Percentiles rank a stretch among this genome's conserved stretches.
Evolutionary conservation across 2,329 filamentous ascomycete genomes (phyloP).

Genomic region (Pseudogymnoascus sp.): DNA sequence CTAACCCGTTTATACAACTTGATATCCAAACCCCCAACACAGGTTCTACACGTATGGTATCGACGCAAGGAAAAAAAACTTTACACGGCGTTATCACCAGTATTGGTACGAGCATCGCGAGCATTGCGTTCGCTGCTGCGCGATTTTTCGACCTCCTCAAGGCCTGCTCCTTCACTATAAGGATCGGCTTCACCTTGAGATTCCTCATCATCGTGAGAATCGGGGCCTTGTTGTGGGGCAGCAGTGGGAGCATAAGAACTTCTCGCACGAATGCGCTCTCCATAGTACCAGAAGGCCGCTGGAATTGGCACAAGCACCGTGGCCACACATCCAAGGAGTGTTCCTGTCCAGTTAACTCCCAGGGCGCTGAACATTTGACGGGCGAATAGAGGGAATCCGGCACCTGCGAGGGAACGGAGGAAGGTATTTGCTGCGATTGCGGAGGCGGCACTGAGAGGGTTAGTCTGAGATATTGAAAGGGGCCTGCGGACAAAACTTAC

Average conservation of each 20-base stretch:
- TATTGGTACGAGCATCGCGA: neutral
- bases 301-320: conserved; percentile 51
- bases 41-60: neutral
- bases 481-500: conserved; percentile 23
- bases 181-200: neutral
- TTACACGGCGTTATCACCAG: neutral
- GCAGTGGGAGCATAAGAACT: conserved; percentile 47
- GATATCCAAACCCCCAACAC: neutral
- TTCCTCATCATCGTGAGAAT: neutral
- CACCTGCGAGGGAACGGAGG: conserved; percentile 67
- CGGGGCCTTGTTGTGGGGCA: neutral
- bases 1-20: neutral
- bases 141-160: neutral
- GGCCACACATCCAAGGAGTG: conserved; percentile 53
- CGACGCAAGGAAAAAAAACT: neutral
- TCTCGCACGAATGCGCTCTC: conserved; percentile 44
- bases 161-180: neutral
- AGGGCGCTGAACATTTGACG: conserved; percentile 58
- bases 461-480: neutral
- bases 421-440: conserved; percentile 78
- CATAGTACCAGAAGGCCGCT: conserved; percentile 53
- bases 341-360: conserved; percentile 53
- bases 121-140: neutral
- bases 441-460: conserved; percentile 50
- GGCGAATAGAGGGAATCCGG: conserved; percentile 72